phyloP scores from a whole-genome alignment of 2,329 filamentous ascomycete genomes.

The Trichocomaceae sp. region DNA sequence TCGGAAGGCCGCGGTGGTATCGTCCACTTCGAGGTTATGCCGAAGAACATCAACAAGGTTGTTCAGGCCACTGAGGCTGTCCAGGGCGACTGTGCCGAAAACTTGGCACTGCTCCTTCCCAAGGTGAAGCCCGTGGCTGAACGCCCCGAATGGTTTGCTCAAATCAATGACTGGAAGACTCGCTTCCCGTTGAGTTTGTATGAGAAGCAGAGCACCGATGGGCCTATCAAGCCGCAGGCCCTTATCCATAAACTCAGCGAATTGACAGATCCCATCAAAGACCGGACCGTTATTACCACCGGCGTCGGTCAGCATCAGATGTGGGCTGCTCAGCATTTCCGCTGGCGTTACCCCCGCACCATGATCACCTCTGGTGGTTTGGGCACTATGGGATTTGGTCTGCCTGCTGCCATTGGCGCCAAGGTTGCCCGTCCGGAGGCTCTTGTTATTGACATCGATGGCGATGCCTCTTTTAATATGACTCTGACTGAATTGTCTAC shows the following conservation, averaged over 20 bases:
- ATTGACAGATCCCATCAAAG: constrained; percentile 70
- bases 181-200: constrained; percentile 81
- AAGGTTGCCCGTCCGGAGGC: constrained; percentile 79
- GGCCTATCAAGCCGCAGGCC: constrained; percentile 88
- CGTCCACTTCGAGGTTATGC: constrained; percentile 96
- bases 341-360: constrained; percentile 82
- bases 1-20: constrained; percentile 84
- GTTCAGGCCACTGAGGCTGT: constrained; percentile 93
- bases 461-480: constrained; percentile 99
- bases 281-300: constrained; percentile 80
- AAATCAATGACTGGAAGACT: constrained; percentile 86
- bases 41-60: constrained; percentile 99
- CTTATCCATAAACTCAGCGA: constrained; percentile 86
- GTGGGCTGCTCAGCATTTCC: constrained; percentile 96
- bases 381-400: constrained; percentile 91
- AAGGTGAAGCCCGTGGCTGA: constrained; percentile 58
- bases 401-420: constrained; percentile 89
- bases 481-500: constrained; percentile 92
- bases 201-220: constrained; percentile 67
- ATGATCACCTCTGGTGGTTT: constrained; percentile 97
- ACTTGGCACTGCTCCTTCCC: constrained; percentile 69
- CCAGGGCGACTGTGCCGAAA: constrained; percentile 81
- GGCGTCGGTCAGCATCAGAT: constrained; percentile 98
- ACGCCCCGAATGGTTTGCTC: constrained; percentile 76
- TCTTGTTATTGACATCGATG: constrained; percentile 91